Evolutionary conservation across 2,329 filamentous ascomycete genomes (phyloP), one percentile per base, ranked within the genome.

Genomic region (Neofusicoccum sp.): DNA sequence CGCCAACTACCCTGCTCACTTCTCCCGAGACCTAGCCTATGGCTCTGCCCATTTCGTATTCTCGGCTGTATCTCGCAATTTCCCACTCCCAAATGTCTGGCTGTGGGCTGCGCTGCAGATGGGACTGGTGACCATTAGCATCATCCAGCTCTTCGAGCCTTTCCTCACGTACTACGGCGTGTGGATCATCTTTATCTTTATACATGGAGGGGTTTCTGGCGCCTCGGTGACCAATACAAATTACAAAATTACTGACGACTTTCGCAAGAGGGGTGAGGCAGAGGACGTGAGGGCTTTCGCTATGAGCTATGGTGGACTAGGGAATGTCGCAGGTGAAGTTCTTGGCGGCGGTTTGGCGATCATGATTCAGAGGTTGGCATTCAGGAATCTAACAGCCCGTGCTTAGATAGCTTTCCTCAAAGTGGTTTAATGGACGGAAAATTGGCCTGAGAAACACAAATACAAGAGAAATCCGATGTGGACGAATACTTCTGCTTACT

Each of bases 121-220:
- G 5, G 36, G 6, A 0, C 11, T 54, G 4, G 8, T 54, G 2
- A 28, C 24, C 26, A 30, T 56, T 14, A 33, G 36, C 38, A 41
- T 56, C 26, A 38, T 43, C n/a, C 36, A 56, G 7, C 20, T 56
- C 11, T 33, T 20, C 1, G 14, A 30, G 20, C 51, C 36, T 5
- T 43, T 56, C 26, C 24, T 56, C 4, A 56, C 51, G 8, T 56
- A 56, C 51, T 56, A 31, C 38, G 51, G 51, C 14, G 51, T 56
- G 3, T 56, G 51, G 51, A 56, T 56, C 38, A 14, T 56, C 8
- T 33, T 56, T 28, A 20, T 41, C 8, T 56, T 56, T 9, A 2
- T 56, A 4, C 51, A 56, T 14, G 51, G 51, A 12, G 51, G 26
- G 4, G 16, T 56, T 2, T n/a, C 43, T 5, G 51, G 51, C 3